These are phyloP conservation scores for Ustulina deusta DNA, from an alignment of 2,329 filamentous ascomycete genomes.

Conservation along the genomic window DNA sequence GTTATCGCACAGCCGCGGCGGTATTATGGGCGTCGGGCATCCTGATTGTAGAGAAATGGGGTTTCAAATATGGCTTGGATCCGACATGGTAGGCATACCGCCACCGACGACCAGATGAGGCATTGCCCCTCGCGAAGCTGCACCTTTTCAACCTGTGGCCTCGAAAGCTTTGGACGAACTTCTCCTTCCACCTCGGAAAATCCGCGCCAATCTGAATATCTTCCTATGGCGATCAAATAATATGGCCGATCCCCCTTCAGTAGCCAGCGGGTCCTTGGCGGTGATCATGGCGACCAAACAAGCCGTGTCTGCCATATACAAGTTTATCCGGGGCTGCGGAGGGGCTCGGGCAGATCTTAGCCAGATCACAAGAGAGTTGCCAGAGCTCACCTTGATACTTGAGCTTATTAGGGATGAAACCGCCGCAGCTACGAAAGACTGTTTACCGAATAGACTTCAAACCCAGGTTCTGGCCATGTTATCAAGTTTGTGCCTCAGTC, in stretches of 20 bases:
- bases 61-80: background rate
- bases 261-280: constrained; percentile 1
- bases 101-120: background rate
- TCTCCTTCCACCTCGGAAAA: background rate
- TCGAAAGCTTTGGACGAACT: background rate
- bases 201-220: background rate
- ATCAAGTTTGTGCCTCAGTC: background rate
- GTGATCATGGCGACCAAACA: constrained; percentile 3
- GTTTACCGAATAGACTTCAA: constrained; percentile 12
- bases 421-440: background rate
- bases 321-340: constrained; percentile 11
- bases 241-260: constrained; percentile 10
- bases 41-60: background rate
- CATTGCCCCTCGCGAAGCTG: constrained; percentile 7
- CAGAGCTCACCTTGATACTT: constrained; percentile 10
- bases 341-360: constrained; percentile 18
- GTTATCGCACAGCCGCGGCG: background rate
- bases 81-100: constrained; percentile 1
- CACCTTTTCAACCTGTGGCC: background rate
- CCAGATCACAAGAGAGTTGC: constrained; percentile 4
- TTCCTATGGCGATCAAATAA: background rate
- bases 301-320: background rate
- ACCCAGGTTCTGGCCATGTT: constrained; percentile 6
- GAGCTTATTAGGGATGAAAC: constrained; percentile 10
- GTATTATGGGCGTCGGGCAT: background rate